Evolutionary conservation across 116 monocot genomes (phyloP).

Genomic region (Cymodocea nodosa): DNA sequence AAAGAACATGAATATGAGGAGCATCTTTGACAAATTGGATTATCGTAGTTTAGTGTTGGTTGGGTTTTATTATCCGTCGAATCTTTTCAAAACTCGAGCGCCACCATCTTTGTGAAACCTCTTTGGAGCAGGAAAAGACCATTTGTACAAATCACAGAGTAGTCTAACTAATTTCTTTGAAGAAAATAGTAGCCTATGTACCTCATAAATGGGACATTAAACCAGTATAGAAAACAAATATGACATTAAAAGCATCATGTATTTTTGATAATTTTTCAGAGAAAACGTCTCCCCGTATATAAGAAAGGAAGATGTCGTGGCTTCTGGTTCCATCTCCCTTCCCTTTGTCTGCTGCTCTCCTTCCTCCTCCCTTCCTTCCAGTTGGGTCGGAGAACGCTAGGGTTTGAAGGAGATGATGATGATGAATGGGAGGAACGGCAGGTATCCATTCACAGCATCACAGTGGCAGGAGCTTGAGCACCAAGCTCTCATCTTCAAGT

Average conservation of each 20-base stretch:
- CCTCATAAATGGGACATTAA: too few relatives aligned
- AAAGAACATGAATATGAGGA: too few relatives aligned
- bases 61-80: too few relatives aligned
- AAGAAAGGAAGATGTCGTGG: conserved; percentile 1
- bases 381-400: background rate
- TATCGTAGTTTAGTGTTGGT: too few relatives aligned
- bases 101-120: too few relatives aligned
- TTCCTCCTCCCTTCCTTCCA: background rate
- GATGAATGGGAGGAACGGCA: conserved; percentile 35
- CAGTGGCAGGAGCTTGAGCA: conserved; percentile 97
- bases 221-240: background rate
- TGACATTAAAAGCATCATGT: conserved; percentile 5
- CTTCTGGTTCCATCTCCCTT: background rate
- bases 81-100: too few relatives aligned
- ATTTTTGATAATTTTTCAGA: background rate
- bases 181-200: too few relatives aligned
- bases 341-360: conserved; percentile 2
- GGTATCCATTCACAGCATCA: conserved; percentile 74
- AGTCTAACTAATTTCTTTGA: too few relatives aligned
- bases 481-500: conserved; percentile 94
- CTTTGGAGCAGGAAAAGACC: too few relatives aligned
- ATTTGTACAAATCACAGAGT: too few relatives aligned
- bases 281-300: conserved; percentile 1
- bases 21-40: too few relatives aligned
- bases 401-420: conserved; percentile 12